Percentiles rank a stretch among this genome's conserved stretches.
Evolutionary conservation across 1,139 yeast species (phyloP).

Genomic region (Geotrichum europaeum): DNA sequence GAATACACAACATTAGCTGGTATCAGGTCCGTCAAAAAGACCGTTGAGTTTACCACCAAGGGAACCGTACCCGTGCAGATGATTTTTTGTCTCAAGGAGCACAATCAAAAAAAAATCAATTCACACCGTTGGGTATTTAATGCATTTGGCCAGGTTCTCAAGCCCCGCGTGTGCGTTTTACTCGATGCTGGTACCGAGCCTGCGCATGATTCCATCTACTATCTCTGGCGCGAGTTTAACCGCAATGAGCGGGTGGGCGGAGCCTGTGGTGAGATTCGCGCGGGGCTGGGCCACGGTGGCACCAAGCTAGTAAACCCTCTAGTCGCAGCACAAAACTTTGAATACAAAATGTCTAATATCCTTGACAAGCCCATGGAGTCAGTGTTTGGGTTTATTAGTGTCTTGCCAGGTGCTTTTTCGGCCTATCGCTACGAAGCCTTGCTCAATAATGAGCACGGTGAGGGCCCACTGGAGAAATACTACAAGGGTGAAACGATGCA

Average conservation of each 20-base stretch:
- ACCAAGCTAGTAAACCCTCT: conserved; percentile 59
- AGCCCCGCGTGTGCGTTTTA: conserved; percentile 65
- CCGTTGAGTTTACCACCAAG: conserved; percentile 48
- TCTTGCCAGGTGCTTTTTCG: conserved; percentile 82
- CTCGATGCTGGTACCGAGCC: conserved; percentile 82
- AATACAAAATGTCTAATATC: conserved; percentile 75
- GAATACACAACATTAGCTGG: conserved; percentile 79
- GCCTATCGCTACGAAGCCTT: conserved; percentile 72
- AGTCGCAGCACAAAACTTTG: conserved; percentile 81
- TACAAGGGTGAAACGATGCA: conserved; percentile 68
- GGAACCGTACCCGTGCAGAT: conserved; percentile 66
- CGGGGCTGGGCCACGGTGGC: conserved; percentile 55
- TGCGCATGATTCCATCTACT: conserved; percentile 62
- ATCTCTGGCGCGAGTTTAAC: conserved; percentile 69
- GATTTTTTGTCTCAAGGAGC: conserved; percentile 70
- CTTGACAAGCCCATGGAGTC: conserved; percentile 81
- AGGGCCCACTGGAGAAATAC: conserved; percentile 71
- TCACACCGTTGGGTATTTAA: conserved; percentile 85
- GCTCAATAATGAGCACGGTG: conserved; percentile 46
- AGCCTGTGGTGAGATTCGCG: conserved; percentile 80
- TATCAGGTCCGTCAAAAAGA: conserved; percentile 55
- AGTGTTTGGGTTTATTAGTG: conserved; percentile 75
- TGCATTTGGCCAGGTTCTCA: conserved; percentile 63
- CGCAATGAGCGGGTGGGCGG: conserved; percentile 70
- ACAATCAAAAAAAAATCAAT: conserved; percentile 68